phyloP scores from a whole-genome alignment of 1,139 yeast genomes.

The Yamadazyma buinensis region DNA sequence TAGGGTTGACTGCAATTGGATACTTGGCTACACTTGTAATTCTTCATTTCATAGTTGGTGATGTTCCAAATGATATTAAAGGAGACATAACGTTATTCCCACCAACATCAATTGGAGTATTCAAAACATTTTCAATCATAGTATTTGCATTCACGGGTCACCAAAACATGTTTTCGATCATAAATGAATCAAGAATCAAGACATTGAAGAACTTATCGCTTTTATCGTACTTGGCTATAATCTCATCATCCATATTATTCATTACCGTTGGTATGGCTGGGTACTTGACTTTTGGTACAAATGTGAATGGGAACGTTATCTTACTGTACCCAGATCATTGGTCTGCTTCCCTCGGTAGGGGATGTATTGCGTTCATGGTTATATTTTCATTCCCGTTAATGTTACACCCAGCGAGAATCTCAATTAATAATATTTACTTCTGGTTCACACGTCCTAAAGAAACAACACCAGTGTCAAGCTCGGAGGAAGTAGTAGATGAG shows the following conservation, averaged over 20 bases:
- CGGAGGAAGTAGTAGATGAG: background rate
- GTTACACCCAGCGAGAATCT: conserved; percentile 89
- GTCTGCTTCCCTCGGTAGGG: conserved; percentile 62
- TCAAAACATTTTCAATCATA: conserved; percentile 54
- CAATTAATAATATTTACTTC: conserved; percentile 69
- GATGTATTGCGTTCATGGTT: conserved; percentile 77
- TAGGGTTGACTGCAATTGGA: conserved; percentile 39
- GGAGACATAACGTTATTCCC: conserved; percentile 63
- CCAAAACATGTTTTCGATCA: conserved; percentile 48
- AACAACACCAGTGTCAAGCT: background rate
- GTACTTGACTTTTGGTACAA: conserved; percentile 42
- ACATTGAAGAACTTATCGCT: conserved; percentile 44
- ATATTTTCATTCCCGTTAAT: conserved; percentile 85
- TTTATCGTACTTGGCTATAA: conserved; percentile 56
- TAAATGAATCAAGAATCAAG: conserved; percentile 53
- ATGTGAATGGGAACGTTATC: conserved; percentile 72
- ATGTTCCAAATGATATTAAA: conserved; percentile 41
- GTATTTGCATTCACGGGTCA: conserved; percentile 50
- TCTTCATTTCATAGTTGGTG: conserved; percentile 30
- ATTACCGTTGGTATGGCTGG: conserved; percentile 41
- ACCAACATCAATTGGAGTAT: conserved; percentile 53
- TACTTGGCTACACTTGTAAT: conserved; percentile 39
- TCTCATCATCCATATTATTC: conserved; percentile 31
- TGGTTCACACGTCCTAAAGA: conserved; percentile 27
- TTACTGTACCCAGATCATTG: conserved; percentile 54